A percentile compares a stretch with the other conserved stretches of the same genome.
Evolutionary conservation across 768 basidiomycete genomes (phyloP).

Genomic region (Boletus eberwhitei): DNA sequence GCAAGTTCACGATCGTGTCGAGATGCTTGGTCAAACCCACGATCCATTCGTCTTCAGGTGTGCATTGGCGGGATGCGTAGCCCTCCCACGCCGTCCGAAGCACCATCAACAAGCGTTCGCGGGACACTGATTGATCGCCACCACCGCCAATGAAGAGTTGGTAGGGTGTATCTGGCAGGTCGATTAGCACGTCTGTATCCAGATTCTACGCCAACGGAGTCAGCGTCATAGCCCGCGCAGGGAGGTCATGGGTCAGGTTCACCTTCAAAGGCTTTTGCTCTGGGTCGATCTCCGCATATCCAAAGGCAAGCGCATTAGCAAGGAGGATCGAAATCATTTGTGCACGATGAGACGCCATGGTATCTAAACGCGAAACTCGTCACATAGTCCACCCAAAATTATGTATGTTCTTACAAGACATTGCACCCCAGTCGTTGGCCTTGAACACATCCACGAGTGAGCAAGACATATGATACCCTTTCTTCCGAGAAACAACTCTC

Average conservation of each 20-base stretch:
- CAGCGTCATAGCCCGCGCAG: not conserved
- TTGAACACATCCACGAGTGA: slow-evolving; percentile 17
- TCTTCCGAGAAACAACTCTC: not conserved
- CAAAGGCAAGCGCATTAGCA: slow-evolving; percentile 46
- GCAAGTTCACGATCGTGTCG: slow-evolving; percentile 36
- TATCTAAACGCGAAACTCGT: slow-evolving; percentile 34
- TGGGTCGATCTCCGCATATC: slow-evolving; percentile 44
- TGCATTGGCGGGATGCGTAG: slow-evolving; percentile 21
- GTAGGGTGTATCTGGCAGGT: slow-evolving; percentile 35
- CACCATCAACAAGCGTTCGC: slow-evolving; percentile 11
- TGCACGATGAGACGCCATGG: slow-evolving; percentile 46
- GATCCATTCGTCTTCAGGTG: slow-evolving; percentile 36
- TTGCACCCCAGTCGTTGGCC: slow-evolving; percentile 64
- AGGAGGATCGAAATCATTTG: slow-evolving; percentile 43
- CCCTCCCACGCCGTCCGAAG: slow-evolving; percentile 21
- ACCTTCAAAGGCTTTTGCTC: slow-evolving; percentile 52
- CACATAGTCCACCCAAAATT: not conserved
- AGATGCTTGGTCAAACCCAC: slow-evolving; percentile 38
- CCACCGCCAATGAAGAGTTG: slow-evolving; percentile 35
- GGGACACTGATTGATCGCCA: slow-evolving; percentile 10
- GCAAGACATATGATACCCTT: not conserved
- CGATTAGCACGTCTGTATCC: slow-evolving; percentile 45
- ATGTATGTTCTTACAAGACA: slow-evolving; percentile 46
- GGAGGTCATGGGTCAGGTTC: not conserved
- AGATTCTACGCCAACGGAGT: slow-evolving; percentile 39